These are phyloP conservation scores for Dactylellina drechsleri DNA, from an alignment of 2,329 filamentous ascomycete species.

Conservation along the genomic window DNA sequence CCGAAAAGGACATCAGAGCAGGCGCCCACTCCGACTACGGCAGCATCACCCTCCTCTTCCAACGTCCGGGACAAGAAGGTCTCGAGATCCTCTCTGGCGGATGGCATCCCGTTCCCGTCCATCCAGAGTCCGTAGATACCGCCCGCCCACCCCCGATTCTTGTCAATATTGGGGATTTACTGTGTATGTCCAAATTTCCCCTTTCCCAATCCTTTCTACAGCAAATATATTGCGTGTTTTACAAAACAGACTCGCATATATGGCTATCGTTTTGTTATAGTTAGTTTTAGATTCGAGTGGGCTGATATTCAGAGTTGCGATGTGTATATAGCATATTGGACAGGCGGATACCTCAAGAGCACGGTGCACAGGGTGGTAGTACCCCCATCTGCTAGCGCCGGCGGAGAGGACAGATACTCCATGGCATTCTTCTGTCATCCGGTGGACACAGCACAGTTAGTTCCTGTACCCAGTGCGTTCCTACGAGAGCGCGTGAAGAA, in stretches of 20 bases:
- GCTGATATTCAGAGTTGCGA: neutral
- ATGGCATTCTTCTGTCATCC: constrained; percentile 77
- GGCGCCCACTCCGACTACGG: constrained; percentile 73
- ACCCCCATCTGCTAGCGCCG: constrained; percentile 62
- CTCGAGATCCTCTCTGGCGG: constrained; percentile 75
- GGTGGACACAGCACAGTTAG: constrained; percentile 66
- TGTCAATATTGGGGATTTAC: constrained; percentile 76
- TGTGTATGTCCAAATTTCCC: constrained; percentile 63
- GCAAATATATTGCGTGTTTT: neutral
- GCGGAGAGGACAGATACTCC: constrained; percentile 68
- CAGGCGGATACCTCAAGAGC: constrained; percentile 82
- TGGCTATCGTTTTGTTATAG: too few species aligned
- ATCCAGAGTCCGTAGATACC: constrained; percentile 69
- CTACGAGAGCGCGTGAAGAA: constrained; percentile 62
- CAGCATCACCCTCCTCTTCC: constrained; percentile 77
- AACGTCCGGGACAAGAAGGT: constrained; percentile 82
- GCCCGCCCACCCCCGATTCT: constrained; percentile 75
- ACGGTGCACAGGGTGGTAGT: constrained; percentile 92
- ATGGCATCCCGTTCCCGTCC: constrained; percentile 75
- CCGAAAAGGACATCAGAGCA: constrained; percentile 76
- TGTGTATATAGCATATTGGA: constrained; percentile 75
- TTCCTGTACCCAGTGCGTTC: constrained; percentile 70
- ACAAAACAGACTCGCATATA: too few species aligned
- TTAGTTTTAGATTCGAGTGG: too few species aligned
- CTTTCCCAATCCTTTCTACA: neutral